Evolutionary conservation across 1,284 basidiomycete genomes (phyloP), one percentile per base, ranked within the genome.

Genomic region (Volvariella surrecta): DNA sequence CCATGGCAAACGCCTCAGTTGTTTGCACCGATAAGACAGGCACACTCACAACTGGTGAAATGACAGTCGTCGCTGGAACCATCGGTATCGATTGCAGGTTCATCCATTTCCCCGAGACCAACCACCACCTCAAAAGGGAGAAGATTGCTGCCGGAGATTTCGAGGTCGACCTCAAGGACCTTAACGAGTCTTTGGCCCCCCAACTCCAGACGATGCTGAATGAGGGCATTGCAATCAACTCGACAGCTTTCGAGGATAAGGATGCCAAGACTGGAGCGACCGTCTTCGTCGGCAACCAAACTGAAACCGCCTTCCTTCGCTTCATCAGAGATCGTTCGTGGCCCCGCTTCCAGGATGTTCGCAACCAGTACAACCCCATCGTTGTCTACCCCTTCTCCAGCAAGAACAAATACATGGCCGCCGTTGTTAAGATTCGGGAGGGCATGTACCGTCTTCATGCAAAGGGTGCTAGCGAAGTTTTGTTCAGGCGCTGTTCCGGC

Each of bases 21-120:
- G 78, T 97, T 20, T 97, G 93, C 67, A 97, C 93, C 16, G 92
- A 96, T 71, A 97, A 97, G 70, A 95, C 93, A 1, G 89, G 89
- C 39, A 88, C 92, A 4, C 79, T 93, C 19, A 98, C 95, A 0
- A 87, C 92, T 58, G 98, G 98, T 68, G 73, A 72, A 56, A 99
- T 99, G 95, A 80, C 82, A 13, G 87, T 99, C 54, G 95, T 99
- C 41, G 93, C 95, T 11, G 95, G 95, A 31, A 92, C 92, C 20
- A 71, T 98, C 44, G 95, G 95, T 28, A 79, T 96, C 42, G 83
- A 93, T 54, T 87, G 86, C 59, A 97, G 98, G 65, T 98, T 98
- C 55, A 94, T 92, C 17, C 78, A 79, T 38, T 70, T 74, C 17
- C 74, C 97, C 32, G 70, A 80, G 49, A 77, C 84, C 49, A 90